Base-by-base conservation (phyloP, 768 basidiomycete genomes). In the Suillus ampliporus region DNA sequence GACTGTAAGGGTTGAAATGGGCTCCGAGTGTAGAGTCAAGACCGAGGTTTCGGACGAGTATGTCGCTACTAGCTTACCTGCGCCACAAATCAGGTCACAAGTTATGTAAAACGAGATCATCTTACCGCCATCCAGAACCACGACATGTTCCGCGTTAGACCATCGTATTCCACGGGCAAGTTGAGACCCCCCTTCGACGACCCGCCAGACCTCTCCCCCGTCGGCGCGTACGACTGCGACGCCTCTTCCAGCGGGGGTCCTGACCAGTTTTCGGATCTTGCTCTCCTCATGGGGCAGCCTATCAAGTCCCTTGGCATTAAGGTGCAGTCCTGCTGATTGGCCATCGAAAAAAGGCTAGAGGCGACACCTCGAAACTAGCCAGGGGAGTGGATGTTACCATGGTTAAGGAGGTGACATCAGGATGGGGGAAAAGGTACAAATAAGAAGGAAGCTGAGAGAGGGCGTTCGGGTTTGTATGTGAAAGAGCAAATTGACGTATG, bases 231-330 rank as follows among this genome's bases (percentile, higher is more conserved):
- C 76, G 15, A 89, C 84, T 14, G 85, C 91, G 40, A 95, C 82
- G 7, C 90, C 92, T 58, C 81, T 82, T 1, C 93, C 93, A 62
- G 93, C 89, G 1, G 91, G 89, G 3, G 92, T 94, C 64, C 93
- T 83, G 41, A 91, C 85, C 66, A 94, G 89, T 41, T 83, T 80
- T 14, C 80, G 67, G 61, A 94, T 85, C 47, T 79, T 77, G 15
- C 80, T 77, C 46, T 87, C 82, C 66, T 89, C 86, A 58, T 76
- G 74, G 23, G 76, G 71, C 40, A 78, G 65, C 31, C 75, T 77
- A 17, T 81, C 76, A 23, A 80, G 63, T 57, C 79, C 77, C 34
- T 76, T 76, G 7, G 83, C 80, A 61, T 76, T 71, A 19, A 83
- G 72, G 44, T 63, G 73, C 34, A 94, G 72, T 10, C 86, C 85